Conservation (phyloP, 1,139 yeast species). For the Saccharomyces hybrid region DNA sequence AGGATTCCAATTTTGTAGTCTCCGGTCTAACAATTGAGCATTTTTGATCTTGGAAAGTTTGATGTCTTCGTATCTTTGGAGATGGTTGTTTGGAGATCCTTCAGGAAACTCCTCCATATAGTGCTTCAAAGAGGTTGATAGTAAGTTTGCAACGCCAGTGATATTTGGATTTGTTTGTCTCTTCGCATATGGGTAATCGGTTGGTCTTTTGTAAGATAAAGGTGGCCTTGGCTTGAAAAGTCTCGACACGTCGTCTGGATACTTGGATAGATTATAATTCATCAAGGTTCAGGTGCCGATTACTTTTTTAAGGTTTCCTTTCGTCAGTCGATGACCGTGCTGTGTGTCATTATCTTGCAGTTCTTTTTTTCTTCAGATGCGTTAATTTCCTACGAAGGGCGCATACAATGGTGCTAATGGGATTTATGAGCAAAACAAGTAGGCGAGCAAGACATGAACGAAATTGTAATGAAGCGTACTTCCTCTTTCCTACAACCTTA, state of each 20-base stretch:
- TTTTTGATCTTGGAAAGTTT: slow-evolving; percentile 27
- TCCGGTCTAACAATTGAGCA: slow-evolving; percentile 16
- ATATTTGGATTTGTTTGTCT: slow-evolving; percentile 44
- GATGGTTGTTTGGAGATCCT: slow-evolving; percentile 27
- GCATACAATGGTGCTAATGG: too few relatives aligned
- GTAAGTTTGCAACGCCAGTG: slow-evolving; percentile 40
- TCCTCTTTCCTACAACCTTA: too few relatives aligned
- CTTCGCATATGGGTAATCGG: slow-evolving; percentile 46
- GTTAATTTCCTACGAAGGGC: too few relatives aligned
- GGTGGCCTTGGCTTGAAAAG: slow-evolving; percentile 69
- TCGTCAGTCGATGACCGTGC: background rate
- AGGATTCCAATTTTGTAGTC: slow-evolving; percentile 45
- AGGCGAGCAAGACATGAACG: too few relatives aligned
- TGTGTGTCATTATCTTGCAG: background rate
- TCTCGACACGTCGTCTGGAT: slow-evolving; percentile 56
- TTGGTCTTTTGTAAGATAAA: slow-evolving; percentile 44
- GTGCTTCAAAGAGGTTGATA: slow-evolving; percentile 5
- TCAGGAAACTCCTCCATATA: slow-evolving; percentile 16
- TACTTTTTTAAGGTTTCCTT: background rate
- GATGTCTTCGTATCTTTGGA: slow-evolving; percentile 33
- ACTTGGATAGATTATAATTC: slow-evolving; percentile 35
- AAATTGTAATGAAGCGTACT: too few relatives aligned
- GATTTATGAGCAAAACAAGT: too few relatives aligned
- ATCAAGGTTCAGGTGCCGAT: background rate
- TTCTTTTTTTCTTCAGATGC: background rate